Evolutionary conservation across 2,329 filamentous ascomycete genomes (phyloP).

Genomic region (Aspergillus sp.): DNA sequence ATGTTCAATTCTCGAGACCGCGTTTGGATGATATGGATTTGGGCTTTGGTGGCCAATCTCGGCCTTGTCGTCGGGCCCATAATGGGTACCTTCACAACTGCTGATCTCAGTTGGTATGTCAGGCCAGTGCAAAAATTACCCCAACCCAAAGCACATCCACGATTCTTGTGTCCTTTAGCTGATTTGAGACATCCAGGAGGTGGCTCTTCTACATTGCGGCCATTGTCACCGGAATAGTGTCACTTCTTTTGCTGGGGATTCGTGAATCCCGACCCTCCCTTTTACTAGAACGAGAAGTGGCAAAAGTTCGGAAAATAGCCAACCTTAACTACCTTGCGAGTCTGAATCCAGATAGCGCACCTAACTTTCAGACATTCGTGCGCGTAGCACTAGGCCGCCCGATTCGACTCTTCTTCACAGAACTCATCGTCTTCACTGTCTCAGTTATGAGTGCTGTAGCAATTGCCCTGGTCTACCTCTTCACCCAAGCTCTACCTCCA

Average conservation of each 20-base stretch:
- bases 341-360: slow-evolving; percentile 43
- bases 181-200: slow-evolving; percentile 29
- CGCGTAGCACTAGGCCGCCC: slow-evolving; percentile 44
- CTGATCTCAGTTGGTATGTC: slow-evolving; percentile 38
- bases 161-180: neutral
- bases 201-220: slow-evolving; percentile 49
- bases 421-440: slow-evolving; percentile 48
- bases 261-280: slow-evolving; percentile 48
- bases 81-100: slow-evolving; percentile 44
- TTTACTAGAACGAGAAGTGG: slow-evolving; percentile 39
- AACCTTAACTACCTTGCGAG: slow-evolving; percentile 26
- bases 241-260: slow-evolving; percentile 38
- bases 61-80: slow-evolving; percentile 48
- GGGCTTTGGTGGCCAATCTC: slow-evolving; percentile 45
- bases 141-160: too few relatives aligned
- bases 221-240: slow-evolving; percentile 36
- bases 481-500: slow-evolving; percentile 45
- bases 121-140: neutral
- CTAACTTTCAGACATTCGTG: slow-evolving; percentile 38
- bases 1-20: slow-evolving; percentile 49
- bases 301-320: slow-evolving; percentile 27
- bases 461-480: slow-evolving; percentile 51
- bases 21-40: slow-evolving; percentile 49
- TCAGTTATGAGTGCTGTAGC: slow-evolving; percentile 45
- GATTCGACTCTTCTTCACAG: slow-evolving; percentile 44